Evolutionary conservation across 2,329 filamentous ascomycete species (phyloP).

Genomic region (Shiraia sp.): DNA sequence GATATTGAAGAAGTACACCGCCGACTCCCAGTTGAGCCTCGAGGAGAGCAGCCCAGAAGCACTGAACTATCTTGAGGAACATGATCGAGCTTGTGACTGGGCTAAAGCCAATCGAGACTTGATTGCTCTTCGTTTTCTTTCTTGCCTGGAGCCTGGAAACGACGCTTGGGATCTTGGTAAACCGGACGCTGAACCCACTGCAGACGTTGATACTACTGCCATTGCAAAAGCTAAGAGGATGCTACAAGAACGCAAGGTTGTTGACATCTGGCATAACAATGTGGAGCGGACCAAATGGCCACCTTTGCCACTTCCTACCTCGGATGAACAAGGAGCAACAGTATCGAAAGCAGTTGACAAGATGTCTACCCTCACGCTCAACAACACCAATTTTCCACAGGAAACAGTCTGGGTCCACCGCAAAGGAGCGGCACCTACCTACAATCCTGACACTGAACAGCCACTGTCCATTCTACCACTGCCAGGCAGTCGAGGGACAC

Average conservation of each 20-base stretch:
- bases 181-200: constrained; percentile 1
- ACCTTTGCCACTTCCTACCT: constrained; percentile 12
- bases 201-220: constrained; percentile 5
- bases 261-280: constrained; percentile 47
- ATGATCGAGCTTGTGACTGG: constrained; percentile 44
- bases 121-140: constrained; percentile 44
- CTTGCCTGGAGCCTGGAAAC: constrained; percentile 41
- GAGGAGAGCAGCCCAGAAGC: constrained; percentile 27
- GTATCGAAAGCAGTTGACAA: constrained; percentile 1
- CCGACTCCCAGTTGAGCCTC: constrained; percentile 28
- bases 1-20: constrained; percentile 36
- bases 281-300: constrained; percentile 40
- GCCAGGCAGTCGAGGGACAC: constrained; percentile 44
- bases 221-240: constrained; percentile 17
- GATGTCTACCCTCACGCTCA: neutral
- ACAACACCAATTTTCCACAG: constrained; percentile 1
- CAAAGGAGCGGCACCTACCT: constrained; percentile 45
- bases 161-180: constrained; percentile 22
- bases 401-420: constrained; percentile 42
- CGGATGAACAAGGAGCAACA: neutral
- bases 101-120: constrained; percentile 44
- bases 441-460: constrained; percentile 19
- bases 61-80: constrained; percentile 37
- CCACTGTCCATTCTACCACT: constrained; percentile 40
- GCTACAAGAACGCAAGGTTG: constrained; percentile 33